Evolutionary conservation across 1,139 yeast species (phyloP).

Genomic region (Debaryomyces singareniensis): DNA sequence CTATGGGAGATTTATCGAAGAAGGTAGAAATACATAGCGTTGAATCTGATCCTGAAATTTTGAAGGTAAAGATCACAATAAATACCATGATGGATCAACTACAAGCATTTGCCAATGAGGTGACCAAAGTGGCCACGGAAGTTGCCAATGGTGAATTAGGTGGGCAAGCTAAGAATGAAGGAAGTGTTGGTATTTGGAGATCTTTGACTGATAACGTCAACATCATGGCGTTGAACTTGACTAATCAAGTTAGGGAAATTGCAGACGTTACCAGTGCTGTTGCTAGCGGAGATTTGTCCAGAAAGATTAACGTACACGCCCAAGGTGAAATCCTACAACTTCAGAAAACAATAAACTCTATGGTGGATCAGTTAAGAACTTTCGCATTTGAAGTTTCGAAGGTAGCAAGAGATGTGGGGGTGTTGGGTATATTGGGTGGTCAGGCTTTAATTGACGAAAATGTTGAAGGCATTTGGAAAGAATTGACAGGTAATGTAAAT

Average conservation of each 20-base stretch:
- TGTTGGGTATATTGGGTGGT: constrained; percentile 81
- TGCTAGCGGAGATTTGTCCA: constrained; percentile 70
- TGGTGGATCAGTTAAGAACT: constrained; percentile 84
- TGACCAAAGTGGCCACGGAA: constrained; percentile 79
- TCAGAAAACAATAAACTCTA: constrained; percentile 74
- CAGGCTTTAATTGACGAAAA: constrained; percentile 81
- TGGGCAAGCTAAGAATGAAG: constrained; percentile 80
- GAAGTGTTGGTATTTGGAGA: constrained; percentile 84
- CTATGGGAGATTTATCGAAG: constrained; percentile 78
- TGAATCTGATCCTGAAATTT: constrained; percentile 69
- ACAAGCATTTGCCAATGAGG: constrained; percentile 76
- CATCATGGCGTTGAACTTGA: constrained; percentile 80
- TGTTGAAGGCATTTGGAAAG: constrained; percentile 88
- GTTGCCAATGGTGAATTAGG: constrained; percentile 87
- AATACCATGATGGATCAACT: constrained; percentile 86
- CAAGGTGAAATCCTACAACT: constrained; percentile 77
- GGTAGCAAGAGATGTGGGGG: constrained; percentile 87
- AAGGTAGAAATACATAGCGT: constrained; percentile 68
- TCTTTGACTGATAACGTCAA: constrained; percentile 78
- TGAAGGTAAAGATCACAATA: constrained; percentile 73
- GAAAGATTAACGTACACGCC: constrained; percentile 77
- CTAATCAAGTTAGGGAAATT: constrained; percentile 78
- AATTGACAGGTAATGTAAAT: constrained; percentile 80
- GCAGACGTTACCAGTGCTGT: constrained; percentile 86
- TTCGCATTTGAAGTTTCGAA: constrained; percentile 86